These are phyloP conservation scores for Dictyostelium firmibasis DNA, from an alignment of 78 protist genomes.

Conservation along the genomic window DNA sequence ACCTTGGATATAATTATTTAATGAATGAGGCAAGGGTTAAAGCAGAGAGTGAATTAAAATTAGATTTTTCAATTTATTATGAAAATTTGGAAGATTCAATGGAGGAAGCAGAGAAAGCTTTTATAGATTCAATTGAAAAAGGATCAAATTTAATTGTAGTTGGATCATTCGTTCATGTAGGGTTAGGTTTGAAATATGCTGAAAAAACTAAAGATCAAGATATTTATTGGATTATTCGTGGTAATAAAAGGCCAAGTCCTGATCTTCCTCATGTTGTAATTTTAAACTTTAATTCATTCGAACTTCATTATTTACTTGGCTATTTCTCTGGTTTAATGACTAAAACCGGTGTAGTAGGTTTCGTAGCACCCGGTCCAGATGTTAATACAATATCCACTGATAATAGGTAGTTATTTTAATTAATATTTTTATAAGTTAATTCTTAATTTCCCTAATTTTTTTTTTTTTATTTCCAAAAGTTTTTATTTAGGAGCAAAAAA, in stretches of 20 bases:
- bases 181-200: background rate
- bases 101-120: background rate
- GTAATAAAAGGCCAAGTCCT: background rate
- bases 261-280: slow-evolving; percentile 1
- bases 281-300: background rate
- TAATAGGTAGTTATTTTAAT: background rate
- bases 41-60: background rate
- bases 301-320: slow-evolving; percentile 2
- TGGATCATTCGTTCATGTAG: slow-evolving; percentile 5
- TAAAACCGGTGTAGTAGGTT: slow-evolving; percentile 14
- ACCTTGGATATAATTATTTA: slow-evolving; percentile 30
- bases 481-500: background rate
- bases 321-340: slow-evolving; percentile 35
- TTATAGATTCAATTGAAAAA: background rate
- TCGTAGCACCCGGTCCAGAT: background rate
- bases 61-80: background rate
- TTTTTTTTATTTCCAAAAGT: background rate
- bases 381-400: slow-evolving; percentile 8
- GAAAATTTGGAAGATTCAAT: background rate
- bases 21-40: background rate
- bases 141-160: slow-evolving; percentile 15
- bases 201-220: background rate
- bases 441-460: too few species aligned
- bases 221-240: background rate
- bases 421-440: too few species aligned